These are phyloP conservation scores for Amylostereum chailletii DNA, from an alignment of 1,284 basidiomycete species.

Conservation along the genomic window DNA sequence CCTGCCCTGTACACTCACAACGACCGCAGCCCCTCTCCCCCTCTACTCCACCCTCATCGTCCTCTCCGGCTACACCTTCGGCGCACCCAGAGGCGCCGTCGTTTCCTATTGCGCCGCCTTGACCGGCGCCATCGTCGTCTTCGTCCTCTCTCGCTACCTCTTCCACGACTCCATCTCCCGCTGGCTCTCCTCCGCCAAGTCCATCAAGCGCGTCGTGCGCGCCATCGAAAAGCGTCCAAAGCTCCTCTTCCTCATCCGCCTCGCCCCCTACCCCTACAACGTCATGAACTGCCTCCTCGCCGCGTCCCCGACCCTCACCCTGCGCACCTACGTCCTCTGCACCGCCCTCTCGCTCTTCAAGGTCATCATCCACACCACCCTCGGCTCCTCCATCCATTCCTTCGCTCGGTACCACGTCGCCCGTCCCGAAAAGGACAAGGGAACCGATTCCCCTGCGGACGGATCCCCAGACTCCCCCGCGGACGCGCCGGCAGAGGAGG, in stretches of 20 bases:
- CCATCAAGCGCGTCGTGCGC: conserved; percentile 67
- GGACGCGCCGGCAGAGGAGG: conserved; percentile 25
- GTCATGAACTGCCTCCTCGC: conserved; percentile 87
- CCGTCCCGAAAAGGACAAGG: conserved; percentile 14
- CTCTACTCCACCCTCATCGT: conserved; percentile 84
- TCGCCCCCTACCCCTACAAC: conserved; percentile 82
- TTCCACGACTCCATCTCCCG: conserved; percentile 61
- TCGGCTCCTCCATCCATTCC: conserved; percentile 76
- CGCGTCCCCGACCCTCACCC: conserved; percentile 74
- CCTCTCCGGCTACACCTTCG: conserved; percentile 82
- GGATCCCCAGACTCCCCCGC: conserved; percentile 17
- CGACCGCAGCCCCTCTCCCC: conserved; percentile 60
- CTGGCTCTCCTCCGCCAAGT: conserved; percentile 58
- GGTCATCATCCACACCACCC: conserved; percentile 76
- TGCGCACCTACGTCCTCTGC: conserved; percentile 71
- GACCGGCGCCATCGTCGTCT: conserved; percentile 71
- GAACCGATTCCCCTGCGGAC: conserved; percentile 10
- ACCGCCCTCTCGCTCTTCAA: conserved; percentile 81
- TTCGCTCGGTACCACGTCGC: conserved; percentile 59
- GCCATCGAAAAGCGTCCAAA: conserved; percentile 84
- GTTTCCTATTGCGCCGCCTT: conserved; percentile 84
- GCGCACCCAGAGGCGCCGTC: conserved; percentile 68
- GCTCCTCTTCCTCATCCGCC: conserved; percentile 78
- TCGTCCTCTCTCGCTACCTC: conserved; percentile 64
- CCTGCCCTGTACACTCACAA: conserved; percentile 9